Conservation (phyloP, 2,329 filamentous ascomycete species). For the Paracoccidioides lutzii region DNA sequence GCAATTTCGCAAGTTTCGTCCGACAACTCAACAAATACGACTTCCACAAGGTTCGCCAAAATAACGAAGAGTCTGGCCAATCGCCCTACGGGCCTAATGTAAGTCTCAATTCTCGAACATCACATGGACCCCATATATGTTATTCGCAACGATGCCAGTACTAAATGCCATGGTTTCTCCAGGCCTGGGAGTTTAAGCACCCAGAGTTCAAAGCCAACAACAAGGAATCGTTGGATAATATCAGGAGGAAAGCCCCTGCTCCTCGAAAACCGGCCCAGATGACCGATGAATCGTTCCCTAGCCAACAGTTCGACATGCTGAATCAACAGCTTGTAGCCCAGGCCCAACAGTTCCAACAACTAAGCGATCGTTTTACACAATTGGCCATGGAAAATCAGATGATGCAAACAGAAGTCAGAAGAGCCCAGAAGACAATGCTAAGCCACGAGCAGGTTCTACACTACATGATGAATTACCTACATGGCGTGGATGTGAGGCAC, state of each 20-base stretch:
- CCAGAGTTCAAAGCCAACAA: conserved; percentile 92
- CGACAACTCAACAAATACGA: conserved; percentile 95
- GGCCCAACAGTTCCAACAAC: conserved; percentile 77
- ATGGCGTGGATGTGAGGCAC: conserved; percentile 51
- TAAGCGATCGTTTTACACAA: conserved; percentile 76
- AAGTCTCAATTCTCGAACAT: conserved; percentile 18
- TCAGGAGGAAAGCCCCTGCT: conserved; percentile 85
- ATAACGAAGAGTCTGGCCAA: conserved; percentile 72
- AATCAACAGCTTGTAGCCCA: conserved; percentile 81
- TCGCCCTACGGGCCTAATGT: conserved; percentile 74
- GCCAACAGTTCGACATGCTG: conserved; percentile 78
- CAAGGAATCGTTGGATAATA: conserved; percentile 93
- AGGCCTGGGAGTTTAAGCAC: conserved; percentile 96
- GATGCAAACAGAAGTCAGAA: conserved; percentile 50
- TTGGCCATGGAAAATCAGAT: conserved; percentile 54
- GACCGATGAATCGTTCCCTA: conserved; percentile 63
- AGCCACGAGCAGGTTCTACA: conserved; percentile 61
- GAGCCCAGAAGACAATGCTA: conserved; percentile 56
- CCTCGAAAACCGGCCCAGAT: conserved; percentile 59
- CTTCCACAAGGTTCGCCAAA: conserved; percentile 92
- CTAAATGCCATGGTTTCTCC: conserved; percentile 5
- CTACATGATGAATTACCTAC: conserved; percentile 56
- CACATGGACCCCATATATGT: not conserved
- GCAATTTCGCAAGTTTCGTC: conserved; percentile 95
- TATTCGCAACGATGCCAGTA: conserved; percentile 10